Evolutionary conservation across 176 grass and related monocot species (phyloP).

Genomic region (Hyparrhenia diplandra): DNA sequence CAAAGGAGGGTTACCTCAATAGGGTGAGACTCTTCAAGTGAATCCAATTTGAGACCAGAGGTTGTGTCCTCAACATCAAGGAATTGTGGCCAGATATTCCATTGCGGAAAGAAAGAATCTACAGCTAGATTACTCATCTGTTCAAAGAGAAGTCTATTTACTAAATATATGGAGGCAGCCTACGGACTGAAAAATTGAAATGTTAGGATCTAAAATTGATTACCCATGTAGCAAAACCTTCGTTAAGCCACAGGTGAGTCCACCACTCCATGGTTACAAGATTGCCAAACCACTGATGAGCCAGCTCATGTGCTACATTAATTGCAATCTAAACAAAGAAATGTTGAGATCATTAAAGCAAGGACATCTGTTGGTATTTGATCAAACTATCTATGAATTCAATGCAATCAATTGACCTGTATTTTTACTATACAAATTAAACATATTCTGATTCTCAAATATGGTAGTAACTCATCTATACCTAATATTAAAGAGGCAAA

Average conservation of each 20-base stretch:
- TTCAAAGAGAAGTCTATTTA: constrained; percentile 18
- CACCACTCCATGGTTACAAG: constrained; percentile 99
- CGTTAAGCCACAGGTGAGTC: constrained; percentile 96
- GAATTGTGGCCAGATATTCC: constrained; percentile 96
- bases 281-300: constrained; percentile 99
- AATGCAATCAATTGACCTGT: neutral
- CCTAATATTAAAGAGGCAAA: no score
- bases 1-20: constrained; percentile 66
- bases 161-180: neutral
- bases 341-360: constrained; percentile 17
- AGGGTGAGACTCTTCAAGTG: constrained; percentile 87
- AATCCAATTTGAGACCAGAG: constrained; percentile 70
- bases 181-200: neutral
- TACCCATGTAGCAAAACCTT: constrained; percentile 98
- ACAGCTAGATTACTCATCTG: constrained; percentile 85
- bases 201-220: constrained; percentile 15
- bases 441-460: neutral
- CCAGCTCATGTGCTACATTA: constrained; percentile 90
- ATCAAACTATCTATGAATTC: neutral
- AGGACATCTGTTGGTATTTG: neutral
- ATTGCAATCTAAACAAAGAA: constrained; percentile 68
- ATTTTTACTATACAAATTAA: no score
- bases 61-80: constrained; percentile 74
- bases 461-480: neutral
- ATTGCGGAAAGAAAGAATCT: constrained; percentile 81